Conservation (phyloP, 495 filamentous ascomycete genomes). For the Penicillium argentinense region DNA sequence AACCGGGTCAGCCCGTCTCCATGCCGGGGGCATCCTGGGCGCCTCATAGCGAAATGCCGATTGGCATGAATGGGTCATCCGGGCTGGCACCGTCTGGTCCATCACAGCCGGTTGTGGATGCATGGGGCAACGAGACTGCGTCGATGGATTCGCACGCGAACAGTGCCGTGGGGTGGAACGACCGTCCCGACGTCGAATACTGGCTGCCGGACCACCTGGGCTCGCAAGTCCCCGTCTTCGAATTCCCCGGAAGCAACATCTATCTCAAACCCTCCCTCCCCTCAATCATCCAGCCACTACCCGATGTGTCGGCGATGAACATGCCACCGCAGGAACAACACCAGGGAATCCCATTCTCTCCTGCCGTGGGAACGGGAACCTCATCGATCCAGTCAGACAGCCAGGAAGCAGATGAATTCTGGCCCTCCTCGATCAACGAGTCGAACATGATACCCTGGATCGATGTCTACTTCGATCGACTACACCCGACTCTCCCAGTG, state of each 20-base stretch:
- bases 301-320: constrained; percentile 20
- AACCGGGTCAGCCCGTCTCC: constrained; percentile 17
- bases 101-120: constrained; percentile 16
- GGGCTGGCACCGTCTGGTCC: constrained; percentile 19
- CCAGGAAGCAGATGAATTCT: constrained; percentile 22
- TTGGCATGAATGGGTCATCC: constrained; percentile 22
- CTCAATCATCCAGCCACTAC: constrained; percentile 37
- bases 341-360: constrained; percentile 21
- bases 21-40: constrained; percentile 24
- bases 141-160: constrained; percentile 26
- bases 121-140: constrained; percentile 24
- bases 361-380: constrained; percentile 18
- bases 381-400: constrained; percentile 20
- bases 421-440: constrained; percentile 41
- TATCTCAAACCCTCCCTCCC: constrained; percentile 40
- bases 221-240: constrained; percentile 36
- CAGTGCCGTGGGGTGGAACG: constrained; percentile 31
- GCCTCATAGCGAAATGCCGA: constrained; percentile 19
- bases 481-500: constrained; percentile 80
- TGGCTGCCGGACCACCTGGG: constrained; percentile 43
- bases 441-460: constrained; percentile 57
- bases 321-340: constrained; percentile 22
- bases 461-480: constrained; percentile 79
- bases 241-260: constrained; percentile 40
- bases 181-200: constrained; percentile 36